A percentile compares a stretch with the other conserved stretches of the same genome.
phyloP scores from a whole-genome alignment of 495 filamentous ascomycete species.

The Podospora comata region DNA sequence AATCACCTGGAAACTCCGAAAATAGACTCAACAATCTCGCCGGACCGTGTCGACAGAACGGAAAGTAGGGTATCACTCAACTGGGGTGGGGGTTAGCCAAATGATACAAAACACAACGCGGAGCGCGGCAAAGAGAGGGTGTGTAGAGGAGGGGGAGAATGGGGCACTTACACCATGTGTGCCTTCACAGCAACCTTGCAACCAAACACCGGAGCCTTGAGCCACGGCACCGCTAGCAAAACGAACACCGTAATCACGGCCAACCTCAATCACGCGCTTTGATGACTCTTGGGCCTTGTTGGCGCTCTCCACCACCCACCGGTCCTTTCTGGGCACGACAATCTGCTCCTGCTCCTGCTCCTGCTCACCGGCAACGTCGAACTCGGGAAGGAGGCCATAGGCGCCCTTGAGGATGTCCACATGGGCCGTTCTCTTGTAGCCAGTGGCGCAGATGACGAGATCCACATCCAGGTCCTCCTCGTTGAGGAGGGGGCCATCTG shows the following conservation, averaged over 20 bases:
- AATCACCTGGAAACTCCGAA: slow-evolving; percentile 47
- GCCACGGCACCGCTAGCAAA: slow-evolving; percentile 65
- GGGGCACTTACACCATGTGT: slow-evolving; percentile 75
- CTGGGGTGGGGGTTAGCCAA: slow-evolving; percentile 29
- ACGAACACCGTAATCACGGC: slow-evolving; percentile 70
- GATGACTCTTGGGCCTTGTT: slow-evolving; percentile 12
- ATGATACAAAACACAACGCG: not conserved
- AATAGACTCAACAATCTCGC: slow-evolving; percentile 71
- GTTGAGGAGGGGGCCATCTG: slow-evolving; percentile 32
- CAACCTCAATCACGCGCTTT: slow-evolving; percentile 32
- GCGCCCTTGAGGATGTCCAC: slow-evolving; percentile 68
- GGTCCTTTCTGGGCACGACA: slow-evolving; percentile 22
- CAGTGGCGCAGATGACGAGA: slow-evolving; percentile 80
- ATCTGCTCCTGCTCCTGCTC: not conserved
- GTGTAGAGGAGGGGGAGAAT: not conserved
- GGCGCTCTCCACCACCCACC: slow-evolving; percentile 34
- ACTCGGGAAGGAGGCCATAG: slow-evolving; percentile 58
- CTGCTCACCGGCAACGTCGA: slow-evolving; percentile 14
- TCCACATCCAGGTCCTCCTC: slow-evolving; percentile 68
- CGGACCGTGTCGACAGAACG: slow-evolving; percentile 66
- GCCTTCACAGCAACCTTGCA: slow-evolving; percentile 90
- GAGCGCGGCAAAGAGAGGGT: not conserved
- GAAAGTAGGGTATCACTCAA: slow-evolving; percentile 76
- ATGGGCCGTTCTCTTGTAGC: slow-evolving; percentile 77
- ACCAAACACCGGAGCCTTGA: slow-evolving; percentile 72